Conservation (phyloP, 2,329 filamentous ascomycete genomes). For the Beauveria australis region DNA sequence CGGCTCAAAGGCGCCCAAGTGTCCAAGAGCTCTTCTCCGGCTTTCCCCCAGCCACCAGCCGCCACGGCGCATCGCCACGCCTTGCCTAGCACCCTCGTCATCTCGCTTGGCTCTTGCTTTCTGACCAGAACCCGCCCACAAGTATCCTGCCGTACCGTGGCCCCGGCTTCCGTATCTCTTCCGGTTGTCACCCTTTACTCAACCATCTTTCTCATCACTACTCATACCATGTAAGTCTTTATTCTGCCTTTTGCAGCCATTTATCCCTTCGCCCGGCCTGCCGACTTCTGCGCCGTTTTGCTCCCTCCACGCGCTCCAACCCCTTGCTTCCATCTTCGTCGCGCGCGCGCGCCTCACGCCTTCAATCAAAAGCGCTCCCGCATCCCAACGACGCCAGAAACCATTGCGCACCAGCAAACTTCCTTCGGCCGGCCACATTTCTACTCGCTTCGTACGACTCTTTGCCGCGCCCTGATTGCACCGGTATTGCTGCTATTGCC, state of each 20-base stretch:
- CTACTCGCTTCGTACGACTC: neutral
- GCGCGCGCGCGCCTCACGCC: conserved; percentile 6
- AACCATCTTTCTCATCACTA: neutral
- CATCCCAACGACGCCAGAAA: neutral
- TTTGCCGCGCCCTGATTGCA: neutral
- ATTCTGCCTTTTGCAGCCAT: neutral
- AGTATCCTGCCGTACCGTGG: neutral
- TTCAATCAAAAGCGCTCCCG: conserved; percentile 5
- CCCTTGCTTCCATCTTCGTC: neutral
- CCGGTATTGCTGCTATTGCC: neutral
- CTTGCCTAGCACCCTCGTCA: neutral
- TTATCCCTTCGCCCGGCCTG: neutral
- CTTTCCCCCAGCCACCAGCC: neutral
- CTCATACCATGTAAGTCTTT: neutral
- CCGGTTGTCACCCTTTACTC: neutral
- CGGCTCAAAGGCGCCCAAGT: neutral
- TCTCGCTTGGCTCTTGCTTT: conserved; percentile 4
- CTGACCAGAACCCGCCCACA: neutral
- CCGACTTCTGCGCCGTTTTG: neutral
- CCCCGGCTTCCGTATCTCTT: neutral
- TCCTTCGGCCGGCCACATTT: neutral
- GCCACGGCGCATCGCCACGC: conserved; percentile 1
- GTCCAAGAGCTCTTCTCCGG: neutral
- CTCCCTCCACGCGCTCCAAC: neutral
- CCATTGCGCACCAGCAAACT: conserved; percentile 1